Percentiles rank a stretch among this genome's conserved stretches.
phyloP scores from a whole-genome alignment of 129 eudicot genomes.

The Flaveria robusta region DNA sequence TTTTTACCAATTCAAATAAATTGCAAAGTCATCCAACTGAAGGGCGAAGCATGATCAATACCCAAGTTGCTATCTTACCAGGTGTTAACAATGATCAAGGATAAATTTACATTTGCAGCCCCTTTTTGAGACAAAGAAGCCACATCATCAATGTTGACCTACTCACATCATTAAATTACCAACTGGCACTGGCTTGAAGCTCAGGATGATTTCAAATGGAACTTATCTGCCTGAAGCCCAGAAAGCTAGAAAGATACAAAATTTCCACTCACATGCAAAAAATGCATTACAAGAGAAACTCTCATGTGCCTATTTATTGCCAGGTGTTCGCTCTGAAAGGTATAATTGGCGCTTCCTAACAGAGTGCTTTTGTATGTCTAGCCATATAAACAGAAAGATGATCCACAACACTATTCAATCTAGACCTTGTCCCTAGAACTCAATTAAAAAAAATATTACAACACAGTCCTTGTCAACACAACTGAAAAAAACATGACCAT shows the following conservation, averaged over 20 bases:
- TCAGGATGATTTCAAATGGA: constrained; percentile 1
- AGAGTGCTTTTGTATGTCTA: neutral
- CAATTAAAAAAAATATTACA: neutral
- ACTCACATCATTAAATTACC: constrained; percentile 1
- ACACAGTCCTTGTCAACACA: neutral
- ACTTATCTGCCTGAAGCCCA: constrained; percentile 1
- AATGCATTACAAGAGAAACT: constrained; percentile 14
- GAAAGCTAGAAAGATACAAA: neutral
- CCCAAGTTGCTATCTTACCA: constrained; percentile 17
- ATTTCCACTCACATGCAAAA: neutral
- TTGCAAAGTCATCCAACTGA: neutral
- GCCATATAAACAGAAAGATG: constrained; percentile 8
- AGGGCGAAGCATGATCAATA: neutral
- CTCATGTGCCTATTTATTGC: neutral
- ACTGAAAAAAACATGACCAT: constrained; percentile 14
- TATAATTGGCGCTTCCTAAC: constrained; percentile 17
- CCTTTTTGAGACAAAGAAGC: neutral
- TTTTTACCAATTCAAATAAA: neutral
- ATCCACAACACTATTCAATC: constrained; percentile 12
- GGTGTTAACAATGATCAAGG: neutral
- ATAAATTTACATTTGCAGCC: constrained; percentile 15
- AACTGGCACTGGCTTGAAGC: neutral
- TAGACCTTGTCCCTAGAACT: constrained; percentile 3
- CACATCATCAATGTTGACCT: neutral
- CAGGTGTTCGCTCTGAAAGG: neutral